Percentiles rank a stretch among this genome's conserved stretches.
Conservation (phyloP, 2,329 filamentous ascomycete genomes). For the Dendryphion nanum region DNA sequence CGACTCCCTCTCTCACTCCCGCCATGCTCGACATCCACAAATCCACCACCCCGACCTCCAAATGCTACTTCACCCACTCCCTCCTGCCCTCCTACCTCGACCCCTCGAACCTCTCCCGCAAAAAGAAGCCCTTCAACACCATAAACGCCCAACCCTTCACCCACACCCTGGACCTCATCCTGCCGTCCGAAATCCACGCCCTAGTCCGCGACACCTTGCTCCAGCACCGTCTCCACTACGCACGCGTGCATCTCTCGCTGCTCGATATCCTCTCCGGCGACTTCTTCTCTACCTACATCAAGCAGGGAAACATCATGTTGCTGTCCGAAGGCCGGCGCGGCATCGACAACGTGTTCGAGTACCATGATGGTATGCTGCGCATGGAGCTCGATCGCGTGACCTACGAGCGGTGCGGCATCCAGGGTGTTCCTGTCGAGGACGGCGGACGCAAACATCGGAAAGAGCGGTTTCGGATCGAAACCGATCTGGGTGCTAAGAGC, state of each 20-base stretch:
- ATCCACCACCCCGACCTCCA: constrained; percentile 47
- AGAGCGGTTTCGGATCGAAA: constrained; percentile 70
- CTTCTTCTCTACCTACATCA: constrained; percentile 85
- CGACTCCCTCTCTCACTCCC: no score
- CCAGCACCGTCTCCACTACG: constrained; percentile 50
- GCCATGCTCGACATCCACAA: constrained; percentile 37
- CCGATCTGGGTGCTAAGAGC: constrained; percentile 69
- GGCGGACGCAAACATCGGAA: constrained; percentile 64
- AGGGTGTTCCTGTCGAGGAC: constrained; percentile 64
- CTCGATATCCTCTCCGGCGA: constrained; percentile 68
- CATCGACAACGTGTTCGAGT: constrained; percentile 68
- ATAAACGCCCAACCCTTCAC: constrained; percentile 65
- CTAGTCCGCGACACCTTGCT: constrained; percentile 54
- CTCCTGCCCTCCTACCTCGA: constrained; percentile 67
- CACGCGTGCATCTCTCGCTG: constrained; percentile 70
- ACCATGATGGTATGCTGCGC: constrained; percentile 68
- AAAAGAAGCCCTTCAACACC: constrained; percentile 73
- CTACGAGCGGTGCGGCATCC: constrained; percentile 79
- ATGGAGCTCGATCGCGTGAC: constrained; percentile 78
- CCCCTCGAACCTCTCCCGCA: constrained; percentile 53
- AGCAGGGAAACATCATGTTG: constrained; percentile 76
- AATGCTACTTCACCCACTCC: constrained; percentile 73
- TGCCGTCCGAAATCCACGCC: constrained; percentile 64
- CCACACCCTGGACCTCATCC: constrained; percentile 72
- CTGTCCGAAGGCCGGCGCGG: constrained; percentile 73